Evolutionary conservation across 176 grass and related monocot species (phyloP), one percentile per base, ranked within the genome.

Genomic region (Cenchrus americanus): DNA sequence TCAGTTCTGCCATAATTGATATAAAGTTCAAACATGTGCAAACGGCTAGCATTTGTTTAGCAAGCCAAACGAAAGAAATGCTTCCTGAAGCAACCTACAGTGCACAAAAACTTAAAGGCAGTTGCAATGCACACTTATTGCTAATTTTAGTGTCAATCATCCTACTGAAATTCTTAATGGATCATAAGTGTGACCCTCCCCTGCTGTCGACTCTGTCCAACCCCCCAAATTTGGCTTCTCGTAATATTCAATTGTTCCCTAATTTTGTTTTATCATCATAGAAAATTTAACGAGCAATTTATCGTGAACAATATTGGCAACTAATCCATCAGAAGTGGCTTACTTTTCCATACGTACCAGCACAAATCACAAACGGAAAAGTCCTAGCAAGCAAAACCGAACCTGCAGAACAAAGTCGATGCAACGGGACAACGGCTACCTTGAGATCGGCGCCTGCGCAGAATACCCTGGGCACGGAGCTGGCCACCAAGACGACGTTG

Each of bases 401-500:
- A 32, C 23, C 34, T 57, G n/a, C 65, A 57, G 19, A 58, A 44
- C 0, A 75, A 4, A 53, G 30, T 0, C 24, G 24, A 72, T 42
- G 10, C 63, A 53, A 23, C 14, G 3, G 7, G 48, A 8, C 63
- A 53, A 23, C 14, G 3, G 7, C 41, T 75, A 98, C 96, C 93
- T 98, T 98, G 69, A 98, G 96, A 73, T 98, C 96, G 14, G 96
- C 93, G 24, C 93, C 93, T 5, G 96, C 96, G 30, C 91, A 95
- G 85, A 98, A 98, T 48, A 89, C 87, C 80, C 85, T 95, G 41
- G 96, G 83, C 64, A 98, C 89, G 0, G 87, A 90, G 86, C 93
- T 98, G 27, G 91, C 85, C 0, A 98, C 22, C 82, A 98, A 63
- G 27, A 95, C 85, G 42, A 92, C 91, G 65, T 93, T 93, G 69